Base-by-base conservation (phyloP, 1,139 yeast genomes). In the Scheffersomyces titani region DNA sequence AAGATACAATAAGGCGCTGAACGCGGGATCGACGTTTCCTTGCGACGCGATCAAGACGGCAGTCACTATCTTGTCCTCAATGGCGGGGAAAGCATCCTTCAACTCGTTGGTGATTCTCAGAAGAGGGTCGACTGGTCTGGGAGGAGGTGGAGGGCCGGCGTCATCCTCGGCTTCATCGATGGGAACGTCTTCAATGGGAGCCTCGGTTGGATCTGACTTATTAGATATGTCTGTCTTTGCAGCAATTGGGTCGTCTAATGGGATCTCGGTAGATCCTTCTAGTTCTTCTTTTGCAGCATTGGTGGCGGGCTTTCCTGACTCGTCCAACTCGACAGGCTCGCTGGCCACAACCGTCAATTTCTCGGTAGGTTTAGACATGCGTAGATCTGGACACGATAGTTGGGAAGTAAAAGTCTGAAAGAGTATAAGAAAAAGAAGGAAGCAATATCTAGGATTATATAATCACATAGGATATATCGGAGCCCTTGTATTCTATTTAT, bases 1-100 rank as follows among this genome's bases (percentile, higher is more conserved):
- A 59, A 90, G 76, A 63, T 85, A 91, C 61, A 94, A 77, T 66
- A 93, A 76, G 0, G 97, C 98, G 71, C 89, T 89, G 77, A 93
- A 93, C 0, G 98, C 97, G 0, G 91, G 87, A 64, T 92, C 97
- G 44, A 91, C 73, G 51, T 84, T 80, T 24, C 97, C 97, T 53
- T 82, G 85, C 19, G 97, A 86, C 2, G 98, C 98, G 67, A 94
- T 90, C 57, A 92, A 78, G 1, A 91, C 89, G 24, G 97, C 93
- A 52, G 88, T 85, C 61, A 92, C 80, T 61, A 87, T 82, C 61
- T 86, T 84, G 47, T 84, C 89, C 54, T 91, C 97, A 36, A 85
- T 75, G 21, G 77, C 75, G 1, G 98, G 98, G 71, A 92, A 92
- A 1, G 98, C 97, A 22, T 90, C 96, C 65, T 82, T 80, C 62